Evolutionary conservation across 305 asterid genomes (phyloP), one percentile per base, ranked within the genome.

Genomic region (Solanum hybrid): DNA sequence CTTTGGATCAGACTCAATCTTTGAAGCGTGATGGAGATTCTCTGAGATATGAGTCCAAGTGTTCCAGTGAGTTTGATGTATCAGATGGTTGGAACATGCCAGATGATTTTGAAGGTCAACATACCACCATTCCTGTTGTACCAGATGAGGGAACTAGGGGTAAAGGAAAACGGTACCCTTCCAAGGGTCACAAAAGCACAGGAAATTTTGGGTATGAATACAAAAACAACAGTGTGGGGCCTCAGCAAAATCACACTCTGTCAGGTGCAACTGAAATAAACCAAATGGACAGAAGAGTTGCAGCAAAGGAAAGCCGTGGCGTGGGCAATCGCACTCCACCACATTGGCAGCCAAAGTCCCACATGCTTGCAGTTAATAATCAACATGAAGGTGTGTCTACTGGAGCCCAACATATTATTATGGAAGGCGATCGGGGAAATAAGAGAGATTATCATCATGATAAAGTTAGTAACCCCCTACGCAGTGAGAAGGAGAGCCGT

Each of bases 321-420:
- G 6, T 90, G 86, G 96, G 93, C 87, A 97, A 95, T 86, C 92
- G 93, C 51, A 36, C 93, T 22, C 89, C 93, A 35, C 90, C 98
- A 89, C 98, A 95, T 75, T 98, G 99, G 99, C 95, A 95, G 88
- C 99, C 97, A 42, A 98, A 98, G 91, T 88, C 94, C 26, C 91
- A 90, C 88, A 60, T 94, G 73, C 85, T 89, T 90, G 71, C 94
- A 86, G 92, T 90, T 64, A 90, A 90, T 91, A 89, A 89, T 91
- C 94, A 92, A 89, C 94, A 90, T 36, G 94, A 92, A 37, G 90
- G 90, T 89, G 92, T 93, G 92, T 51, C 87, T 64, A 37, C 87
- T 89, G 92, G 90, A 89, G 91, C 85, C 91, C 93, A 93, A 82
- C 90, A 90, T 90, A 91, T 90, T 81, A 36, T 88, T 10, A 87